A percentile compares a stretch with the other conserved stretches of the same genome.
These are phyloP conservation scores for Schizochytrium sp. DNA, from an alignment of 108 stramenopile genomes.

Conservation along the genomic window DNA sequence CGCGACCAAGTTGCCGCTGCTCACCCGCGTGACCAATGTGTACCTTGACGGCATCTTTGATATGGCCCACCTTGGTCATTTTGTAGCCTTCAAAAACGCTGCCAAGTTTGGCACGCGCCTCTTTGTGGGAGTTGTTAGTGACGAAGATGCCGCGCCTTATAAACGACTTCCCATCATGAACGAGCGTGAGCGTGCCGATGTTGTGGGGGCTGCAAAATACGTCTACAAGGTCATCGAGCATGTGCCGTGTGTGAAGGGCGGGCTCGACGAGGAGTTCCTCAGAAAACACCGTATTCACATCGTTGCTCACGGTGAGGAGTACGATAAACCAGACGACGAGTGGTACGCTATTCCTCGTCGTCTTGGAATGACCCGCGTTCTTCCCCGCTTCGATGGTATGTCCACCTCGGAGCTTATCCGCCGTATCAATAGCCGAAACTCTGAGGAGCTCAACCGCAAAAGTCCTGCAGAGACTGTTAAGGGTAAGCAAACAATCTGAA, in stretches of 20 bases:
- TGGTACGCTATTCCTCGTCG: conserved; percentile 56
- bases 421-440: conserved; percentile 29
- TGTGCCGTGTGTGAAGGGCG: conserved; percentile 83
- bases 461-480: conserved; percentile 37
- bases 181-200: conserved; percentile 85
- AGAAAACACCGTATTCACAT: conserved; percentile 90
- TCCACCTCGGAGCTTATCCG: conserved; percentile 46
- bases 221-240: conserved; percentile 90
- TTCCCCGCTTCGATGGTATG: conserved; percentile 48
- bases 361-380: conserved; percentile 53
- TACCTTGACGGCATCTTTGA: conserved; percentile 88
- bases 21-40: conserved; percentile 87
- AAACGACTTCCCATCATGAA: conserved; percentile 91
- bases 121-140: conserved; percentile 88
- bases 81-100: conserved; percentile 85
- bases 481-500: neutral
- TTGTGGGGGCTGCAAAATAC: conserved; percentile 89
- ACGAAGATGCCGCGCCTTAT: conserved; percentile 85
- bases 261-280: conserved; percentile 84
- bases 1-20: conserved; percentile 86
- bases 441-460: conserved; percentile 19
- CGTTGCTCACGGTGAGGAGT: conserved; percentile 88
- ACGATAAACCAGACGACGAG: conserved; percentile 65
- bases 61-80: conserved; percentile 89
- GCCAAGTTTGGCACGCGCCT: conserved; percentile 84